Base-by-base conservation (phyloP, 495 filamentous ascomycete genomes). In the Hypoxylon rickii region DNA sequence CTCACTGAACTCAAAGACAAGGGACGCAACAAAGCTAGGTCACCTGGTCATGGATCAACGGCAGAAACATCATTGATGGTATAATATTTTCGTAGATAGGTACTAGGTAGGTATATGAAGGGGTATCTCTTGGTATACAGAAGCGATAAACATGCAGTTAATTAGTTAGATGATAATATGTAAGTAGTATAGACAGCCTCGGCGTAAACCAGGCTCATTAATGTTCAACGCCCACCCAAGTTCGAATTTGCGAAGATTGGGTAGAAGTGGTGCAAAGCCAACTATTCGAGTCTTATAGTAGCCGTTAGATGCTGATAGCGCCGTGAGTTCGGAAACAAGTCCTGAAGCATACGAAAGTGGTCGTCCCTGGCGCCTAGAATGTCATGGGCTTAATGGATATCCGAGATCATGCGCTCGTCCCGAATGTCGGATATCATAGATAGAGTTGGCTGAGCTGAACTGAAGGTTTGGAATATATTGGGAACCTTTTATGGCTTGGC, bases 1-100 rank as follows among this genome's bases (percentile, higher is more conserved):
- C 31, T 24, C 26, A 5, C 16, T 38, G 44, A 48, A 48, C 7
- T 22, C 10, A 46, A 45, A 19, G 10, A 18, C 67, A 18, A 55
- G 80, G 24, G 10, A 4, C 24, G 24, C n/a, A n/a, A n/a, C n/a
- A n/a, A n/a, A n/a, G n/a, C n/a, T n/a, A n/a, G n/a, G n/a, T n/a
- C n/a, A n/a, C n/a, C n/a, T n/a, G n/a, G n/a, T n/a, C n/a, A n/a
- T n/a, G n/a, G n/a, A n/a, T n/a, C n/a, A n/a, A n/a, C n/a, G n/a
- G n/a, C n/a, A n/a, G n/a, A n/a, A n/a, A n/a, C n/a, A n/a, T n/a
- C n/a, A n/a, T n/a, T n/a, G n/a, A n/a, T n/a, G n/a, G n/a, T n/a
- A n/a, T n/a, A n/a, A n/a, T n/a, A n/a, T n/a, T n/a, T n/a, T n/a
- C n/a, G n/a, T n/a, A n/a, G n/a, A n/a, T n/a, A n/a, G n/a, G n/a